Conservation (phyloP, 257 asterid species). For the Fraxinus anomala region DNA sequence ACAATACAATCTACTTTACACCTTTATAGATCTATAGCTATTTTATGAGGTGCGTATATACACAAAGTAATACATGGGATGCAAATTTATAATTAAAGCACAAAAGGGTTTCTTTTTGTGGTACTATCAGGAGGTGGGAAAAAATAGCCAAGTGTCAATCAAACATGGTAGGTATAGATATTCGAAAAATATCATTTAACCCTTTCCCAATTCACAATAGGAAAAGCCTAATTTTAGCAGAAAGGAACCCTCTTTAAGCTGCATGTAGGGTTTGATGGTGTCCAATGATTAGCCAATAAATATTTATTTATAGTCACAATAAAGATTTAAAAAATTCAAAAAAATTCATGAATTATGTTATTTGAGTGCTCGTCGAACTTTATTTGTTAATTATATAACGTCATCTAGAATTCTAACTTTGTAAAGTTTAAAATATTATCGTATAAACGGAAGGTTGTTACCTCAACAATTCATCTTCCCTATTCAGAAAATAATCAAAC, state of each 20-base stretch:
- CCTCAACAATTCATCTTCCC: background rate
- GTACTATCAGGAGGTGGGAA: background rate
- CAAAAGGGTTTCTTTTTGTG: background rate
- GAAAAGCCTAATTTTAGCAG: slow-evolving; percentile 20
- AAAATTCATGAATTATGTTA: background rate
- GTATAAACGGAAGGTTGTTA: too few species aligned
- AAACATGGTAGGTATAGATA: background rate
- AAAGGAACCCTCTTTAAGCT: slow-evolving; percentile 11
- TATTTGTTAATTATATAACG: background rate
- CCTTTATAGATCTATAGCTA: background rate
- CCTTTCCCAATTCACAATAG: background rate
- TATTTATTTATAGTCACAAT: slow-evolving; percentile 8
- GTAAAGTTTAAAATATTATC: too few species aligned
- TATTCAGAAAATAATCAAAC: background rate
- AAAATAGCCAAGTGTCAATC: background rate
- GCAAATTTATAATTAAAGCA: background rate
- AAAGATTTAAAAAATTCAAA: background rate
- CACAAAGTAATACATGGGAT: background rate
- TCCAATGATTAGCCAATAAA: slow-evolving; percentile 35
- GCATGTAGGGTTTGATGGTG: slow-evolving; percentile 37
- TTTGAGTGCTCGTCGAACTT: background rate
- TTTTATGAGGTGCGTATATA: background rate
- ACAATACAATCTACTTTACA: background rate
- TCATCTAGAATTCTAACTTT: background rate
- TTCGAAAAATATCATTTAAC: background rate